These are phyloP conservation scores for Borovskyia barvae DNA, from an alignment of 208 protist species.

Conservation along the genomic window DNA sequence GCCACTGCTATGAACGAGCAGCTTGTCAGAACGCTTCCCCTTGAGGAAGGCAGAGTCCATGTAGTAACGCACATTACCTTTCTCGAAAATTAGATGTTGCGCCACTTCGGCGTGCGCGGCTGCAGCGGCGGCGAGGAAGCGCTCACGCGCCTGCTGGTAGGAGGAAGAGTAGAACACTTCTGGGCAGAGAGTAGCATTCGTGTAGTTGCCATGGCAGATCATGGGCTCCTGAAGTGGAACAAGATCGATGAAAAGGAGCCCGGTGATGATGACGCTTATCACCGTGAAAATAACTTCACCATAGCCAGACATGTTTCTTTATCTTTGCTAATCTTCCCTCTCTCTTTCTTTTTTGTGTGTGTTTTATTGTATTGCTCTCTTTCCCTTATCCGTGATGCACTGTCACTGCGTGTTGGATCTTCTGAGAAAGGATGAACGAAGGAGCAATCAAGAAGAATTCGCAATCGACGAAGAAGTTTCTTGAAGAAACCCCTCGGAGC, in stretches of 20 bases:
- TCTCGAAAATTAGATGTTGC: slow-evolving; percentile 43
- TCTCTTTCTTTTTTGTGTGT: neutral
- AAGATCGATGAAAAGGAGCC: slow-evolving; percentile 76
- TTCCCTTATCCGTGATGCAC: no score
- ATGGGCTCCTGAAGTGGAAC: slow-evolving; percentile 75
- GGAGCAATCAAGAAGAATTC: no score
- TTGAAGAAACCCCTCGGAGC: no score
- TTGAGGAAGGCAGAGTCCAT: slow-evolving; percentile 77
- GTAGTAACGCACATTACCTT: slow-evolving; percentile 61
- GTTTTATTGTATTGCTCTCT: neutral
- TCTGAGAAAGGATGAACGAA: no score
- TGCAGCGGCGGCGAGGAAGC: slow-evolving; percentile 70
- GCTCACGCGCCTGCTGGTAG: slow-evolving; percentile 64
- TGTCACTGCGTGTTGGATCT: no score
- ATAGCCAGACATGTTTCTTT: slow-evolving; percentile 33
- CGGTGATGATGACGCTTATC: slow-evolving; percentile 47
- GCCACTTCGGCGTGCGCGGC: slow-evolving; percentile 41
- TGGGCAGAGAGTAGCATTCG: slow-evolving; percentile 51
- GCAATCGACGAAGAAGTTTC: no score
- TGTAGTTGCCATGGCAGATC: slow-evolving; percentile 53
- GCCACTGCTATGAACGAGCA: slow-evolving; percentile 80
- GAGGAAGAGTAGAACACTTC: slow-evolving; percentile 66
- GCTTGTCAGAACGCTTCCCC: slow-evolving; percentile 38
- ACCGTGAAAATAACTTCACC: slow-evolving; percentile 33
- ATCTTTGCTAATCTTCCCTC: neutral